phyloP scores from a whole-genome alignment of 2,329 filamentous ascomycete species.

The Rhytidhysteron rufulum region DNA sequence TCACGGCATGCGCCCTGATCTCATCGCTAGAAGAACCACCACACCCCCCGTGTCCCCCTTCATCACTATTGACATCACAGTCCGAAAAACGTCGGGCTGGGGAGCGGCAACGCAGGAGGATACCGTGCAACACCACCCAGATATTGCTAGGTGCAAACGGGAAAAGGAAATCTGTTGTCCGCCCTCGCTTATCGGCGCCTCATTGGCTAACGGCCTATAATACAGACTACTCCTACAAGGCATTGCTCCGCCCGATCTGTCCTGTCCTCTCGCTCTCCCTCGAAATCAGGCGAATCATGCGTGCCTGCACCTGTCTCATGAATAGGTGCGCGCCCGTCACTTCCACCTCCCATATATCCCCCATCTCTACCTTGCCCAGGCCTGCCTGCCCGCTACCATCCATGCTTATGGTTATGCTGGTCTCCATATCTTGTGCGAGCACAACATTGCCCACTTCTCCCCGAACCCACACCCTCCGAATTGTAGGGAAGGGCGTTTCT shows the following conservation, averaged over 20 bases:
- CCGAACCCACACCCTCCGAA: slow-evolving; percentile 36
- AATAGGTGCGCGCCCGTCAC: slow-evolving; percentile 37
- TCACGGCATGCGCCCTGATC: background rate
- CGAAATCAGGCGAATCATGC: slow-evolving; percentile 36
- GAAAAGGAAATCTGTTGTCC: background rate
- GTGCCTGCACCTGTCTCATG: slow-evolving; percentile 22
- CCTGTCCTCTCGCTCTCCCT: slow-evolving; percentile 10
- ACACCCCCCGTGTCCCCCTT: background rate
- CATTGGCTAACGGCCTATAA: background rate
- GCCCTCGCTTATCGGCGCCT: background rate
- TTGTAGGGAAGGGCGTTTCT: slow-evolving; percentile 49
- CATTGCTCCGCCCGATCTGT: background rate
- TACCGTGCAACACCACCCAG: background rate
- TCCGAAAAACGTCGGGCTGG: background rate
- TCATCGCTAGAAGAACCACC: background rate
- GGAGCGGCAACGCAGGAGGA: background rate
- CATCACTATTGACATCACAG: background rate
- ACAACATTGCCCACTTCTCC: too few species aligned
- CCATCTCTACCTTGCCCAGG: slow-evolving; percentile 19
- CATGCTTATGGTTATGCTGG: too few species aligned
- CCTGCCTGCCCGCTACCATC: slow-evolving; percentile 14
- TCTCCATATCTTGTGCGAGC: too few species aligned
- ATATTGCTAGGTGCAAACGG: background rate
- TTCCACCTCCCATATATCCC: slow-evolving; percentile 47
- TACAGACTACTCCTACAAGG: background rate